Evolutionary conservation across 2,329 filamentous ascomycete genomes (phyloP).

Genomic region (Ophiognomonia clavigignenti-juglandacearum): DNA sequence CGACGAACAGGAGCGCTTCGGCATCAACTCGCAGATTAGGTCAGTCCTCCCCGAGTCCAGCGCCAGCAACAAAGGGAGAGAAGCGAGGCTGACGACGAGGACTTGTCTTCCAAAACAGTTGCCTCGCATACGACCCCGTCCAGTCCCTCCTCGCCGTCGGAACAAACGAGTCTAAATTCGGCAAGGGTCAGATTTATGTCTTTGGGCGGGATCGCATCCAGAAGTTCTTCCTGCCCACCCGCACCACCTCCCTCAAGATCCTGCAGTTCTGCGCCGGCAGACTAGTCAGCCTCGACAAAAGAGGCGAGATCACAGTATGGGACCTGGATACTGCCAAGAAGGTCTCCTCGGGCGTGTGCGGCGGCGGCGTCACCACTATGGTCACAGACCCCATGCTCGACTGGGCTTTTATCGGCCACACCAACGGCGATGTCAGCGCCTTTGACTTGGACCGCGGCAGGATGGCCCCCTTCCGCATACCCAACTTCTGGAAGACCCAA

Average conservation of each 20-base stretch:
- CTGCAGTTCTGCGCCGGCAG: conserved; percentile 84
- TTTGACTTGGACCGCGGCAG: conserved; percentile 85
- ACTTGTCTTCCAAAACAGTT: conserved; percentile 45
- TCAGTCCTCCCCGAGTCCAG: conserved; percentile 25
- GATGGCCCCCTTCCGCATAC: conserved; percentile 71
- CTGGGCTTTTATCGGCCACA: conserved; percentile 82
- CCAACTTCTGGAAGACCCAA: conserved; percentile 78
- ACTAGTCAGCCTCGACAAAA: conserved; percentile 77
- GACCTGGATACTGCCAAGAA: conserved; percentile 67
- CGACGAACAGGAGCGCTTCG: conserved; percentile 79
- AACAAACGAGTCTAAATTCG: conserved; percentile 81
- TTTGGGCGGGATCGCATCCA: conserved; percentile 79
- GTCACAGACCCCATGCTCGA: conserved; percentile 86
- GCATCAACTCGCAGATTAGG: conserved; percentile 73
- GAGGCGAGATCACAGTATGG: conserved; percentile 81
- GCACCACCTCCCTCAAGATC: conserved; percentile 68
- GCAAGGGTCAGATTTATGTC: conserved; percentile 82
- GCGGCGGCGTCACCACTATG: conserved; percentile 69
- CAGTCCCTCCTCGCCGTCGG: conserved; percentile 91
- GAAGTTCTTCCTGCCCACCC: conserved; percentile 65
- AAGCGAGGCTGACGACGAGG: neutral
- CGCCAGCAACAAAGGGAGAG: neutral
- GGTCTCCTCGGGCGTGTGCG: conserved; percentile 66
- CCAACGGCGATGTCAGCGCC: conserved; percentile 80
- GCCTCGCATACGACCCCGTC: conserved; percentile 85